Percentiles rank a stretch among this genome's conserved stretches.
Evolutionary conservation across 2,329 filamentous ascomycete genomes (phyloP).

Genomic region (Fusarium sulawesiense): DNA sequence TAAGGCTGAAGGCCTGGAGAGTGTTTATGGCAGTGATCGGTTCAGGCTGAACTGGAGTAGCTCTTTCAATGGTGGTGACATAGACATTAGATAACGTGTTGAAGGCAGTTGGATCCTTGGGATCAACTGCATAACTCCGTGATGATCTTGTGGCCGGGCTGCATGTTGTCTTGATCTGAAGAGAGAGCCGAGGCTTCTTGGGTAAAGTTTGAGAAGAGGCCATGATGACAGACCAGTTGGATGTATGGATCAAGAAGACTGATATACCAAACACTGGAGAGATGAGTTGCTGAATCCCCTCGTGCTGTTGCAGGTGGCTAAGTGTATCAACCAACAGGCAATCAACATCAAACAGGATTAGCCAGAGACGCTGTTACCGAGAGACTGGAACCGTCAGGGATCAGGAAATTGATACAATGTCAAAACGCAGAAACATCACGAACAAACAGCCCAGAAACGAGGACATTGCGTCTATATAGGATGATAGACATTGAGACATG

Average conservation of each 20-base stretch:
- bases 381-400: conserved; percentile 43
- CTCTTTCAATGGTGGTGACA: conserved; percentile 70
- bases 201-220: conserved; percentile 52
- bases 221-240: conserved; percentile 48
- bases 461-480: conserved; percentile 47
- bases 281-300: conserved; percentile 12
- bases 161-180: conserved; percentile 63
- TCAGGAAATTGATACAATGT: conserved; percentile 35
- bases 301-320: conserved; percentile 14
- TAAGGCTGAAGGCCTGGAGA: conserved; percentile 48
- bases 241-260: neutral
- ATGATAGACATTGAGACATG: conserved; percentile 27
- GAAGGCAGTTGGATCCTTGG: conserved; percentile 70
- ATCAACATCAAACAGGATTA: conserved; percentile 32
- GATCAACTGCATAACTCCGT: conserved; percentile 56
- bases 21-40: conserved; percentile 64
- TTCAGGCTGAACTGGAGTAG: conserved; percentile 60
- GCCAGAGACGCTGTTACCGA: conserved; percentile 37
- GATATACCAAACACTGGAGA: conserved; percentile 6
- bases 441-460: conserved; percentile 39
- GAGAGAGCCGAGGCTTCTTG: conserved; percentile 67
- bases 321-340: conserved; percentile 37
- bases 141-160: conserved; percentile 52
- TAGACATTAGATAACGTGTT: conserved; percentile 76
- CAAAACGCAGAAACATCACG: conserved; percentile 34